Percentiles rank a stretch among this genome's conserved stretches.
These are phyloP conservation scores for Cyclotella cryptica DNA, from an alignment of 108 stramenopile species.

Conservation along the genomic window DNA sequence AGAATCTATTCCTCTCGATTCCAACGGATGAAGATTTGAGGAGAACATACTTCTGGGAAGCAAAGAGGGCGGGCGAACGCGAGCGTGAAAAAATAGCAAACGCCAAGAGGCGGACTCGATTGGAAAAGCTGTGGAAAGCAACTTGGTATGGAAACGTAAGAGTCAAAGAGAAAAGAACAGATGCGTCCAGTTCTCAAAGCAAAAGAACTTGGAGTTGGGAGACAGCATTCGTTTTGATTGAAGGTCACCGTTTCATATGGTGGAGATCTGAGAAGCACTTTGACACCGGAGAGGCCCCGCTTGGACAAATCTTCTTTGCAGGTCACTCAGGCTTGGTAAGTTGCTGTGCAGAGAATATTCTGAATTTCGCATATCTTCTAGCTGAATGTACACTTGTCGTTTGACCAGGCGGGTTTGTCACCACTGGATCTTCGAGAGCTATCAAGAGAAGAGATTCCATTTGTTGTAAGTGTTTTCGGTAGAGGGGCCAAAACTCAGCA, in stretches of 20 bases:
- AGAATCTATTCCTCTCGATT: conserved; percentile 73
- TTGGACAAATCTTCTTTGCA: conserved; percentile 71
- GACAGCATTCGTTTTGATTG: conserved; percentile 71
- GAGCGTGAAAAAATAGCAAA: conserved; percentile 58
- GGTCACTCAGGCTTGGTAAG: conserved; percentile 81
- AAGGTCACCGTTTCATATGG: conserved; percentile 87
- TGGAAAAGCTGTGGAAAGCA: conserved; percentile 79
- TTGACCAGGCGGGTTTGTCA: conserved; percentile 59
- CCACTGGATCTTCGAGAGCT: conserved; percentile 78
- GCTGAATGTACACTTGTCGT: neutral
- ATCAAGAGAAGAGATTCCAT: conserved; percentile 50
- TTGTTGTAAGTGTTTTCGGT: conserved; percentile 68
- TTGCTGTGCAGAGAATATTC: neutral
- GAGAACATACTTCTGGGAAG: conserved; percentile 85
- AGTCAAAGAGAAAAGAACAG: conserved; percentile 53
- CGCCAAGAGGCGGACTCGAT: conserved; percentile 65
- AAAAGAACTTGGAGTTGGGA: conserved; percentile 62
- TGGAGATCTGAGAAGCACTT: conserved; percentile 79
- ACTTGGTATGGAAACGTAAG: conserved; percentile 62
- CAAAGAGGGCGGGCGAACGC: conserved; percentile 53
- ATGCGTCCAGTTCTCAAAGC: conserved; percentile 6
- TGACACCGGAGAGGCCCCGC: conserved; percentile 74
- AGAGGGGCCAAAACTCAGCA: conserved; percentile 61
- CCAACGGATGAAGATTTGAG: conserved; percentile 89
- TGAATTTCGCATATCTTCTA: neutral